Evolutionary conservation across 148 eudicot species (phyloP), one percentile per base, ranked within the genome.

Genomic region (Amaranthus palmeri): DNA sequence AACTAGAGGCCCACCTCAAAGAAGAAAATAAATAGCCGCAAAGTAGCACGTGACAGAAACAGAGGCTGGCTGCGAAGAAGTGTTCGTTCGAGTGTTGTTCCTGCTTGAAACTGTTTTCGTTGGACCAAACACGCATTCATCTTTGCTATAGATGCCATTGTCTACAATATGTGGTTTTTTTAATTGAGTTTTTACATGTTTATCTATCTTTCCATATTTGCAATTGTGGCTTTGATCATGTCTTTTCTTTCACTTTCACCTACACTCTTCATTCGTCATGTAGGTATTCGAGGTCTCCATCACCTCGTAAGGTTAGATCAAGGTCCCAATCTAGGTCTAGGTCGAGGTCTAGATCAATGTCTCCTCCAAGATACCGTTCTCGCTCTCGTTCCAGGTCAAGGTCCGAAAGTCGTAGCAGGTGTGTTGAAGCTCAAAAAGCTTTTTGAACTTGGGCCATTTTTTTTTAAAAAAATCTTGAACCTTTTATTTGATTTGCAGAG

Each of bases 211-310:
- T 47, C 5, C 53, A 43, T 52, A 8, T 52, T 51, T 51, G 7
- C 10, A 10, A 54, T 56, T n/a, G 48, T 49, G 7, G 15, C 60
- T 12, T 7, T 17, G 48, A 41, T 40, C 51, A 10, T n/a, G 4
- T 72, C 11, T 51, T 51, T 25, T 47, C 41, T 36, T 55, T 62
- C 18, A 8, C 43, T 55, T 43, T 50, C 18, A 42, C 10, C 50
- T 54, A 7, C 11, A 54, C 6, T 14, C 7, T 41, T 41, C 63
- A 7, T 14, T 56, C 50, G 12, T 17, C 4, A 11, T 50, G 5
- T 70, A 91, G 97, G 70, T 78, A 86, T 73, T 82, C 86, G 4
- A 81, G 80, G 69, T 91, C 97, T 72, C 97, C 95, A 54, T 87
- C 92, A 68, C 90, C 86, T n/a, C 78, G 73, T 61, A 81, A 67